These are phyloP conservation scores for Epichloe brachyelytri DNA, from an alignment of 2,329 filamentous ascomycete species.

Conservation along the genomic window DNA sequence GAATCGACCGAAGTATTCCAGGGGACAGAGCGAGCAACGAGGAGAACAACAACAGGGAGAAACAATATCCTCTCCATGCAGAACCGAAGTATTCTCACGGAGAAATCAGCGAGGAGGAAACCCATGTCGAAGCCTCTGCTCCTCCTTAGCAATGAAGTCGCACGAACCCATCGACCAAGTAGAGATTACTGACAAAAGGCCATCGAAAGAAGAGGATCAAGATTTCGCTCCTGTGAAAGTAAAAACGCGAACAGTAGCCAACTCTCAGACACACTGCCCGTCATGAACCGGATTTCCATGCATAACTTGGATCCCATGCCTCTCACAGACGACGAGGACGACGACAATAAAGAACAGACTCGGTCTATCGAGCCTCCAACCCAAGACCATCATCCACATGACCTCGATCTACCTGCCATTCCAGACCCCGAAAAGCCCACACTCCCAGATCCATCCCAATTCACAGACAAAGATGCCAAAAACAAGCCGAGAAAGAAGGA, in stretches of 20 bases:
- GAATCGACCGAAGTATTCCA: background rate
- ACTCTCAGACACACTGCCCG: background rate
- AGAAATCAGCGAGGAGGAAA: background rate
- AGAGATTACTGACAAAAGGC: background rate
- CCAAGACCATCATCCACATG: background rate
- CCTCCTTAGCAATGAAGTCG: background rate
- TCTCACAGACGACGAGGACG: slow-evolving; percentile 9
- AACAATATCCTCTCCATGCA: no score
- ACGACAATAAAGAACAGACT: background rate
- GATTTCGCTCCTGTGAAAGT: background rate
- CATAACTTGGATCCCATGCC: slow-evolving; percentile 27
- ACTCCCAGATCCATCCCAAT: slow-evolving; percentile 41
- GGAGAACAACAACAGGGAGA: background rate
- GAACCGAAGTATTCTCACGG: background rate
- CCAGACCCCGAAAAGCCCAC: slow-evolving; percentile 30
- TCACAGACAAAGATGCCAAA: slow-evolving; percentile 53
- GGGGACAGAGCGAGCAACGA: background rate
- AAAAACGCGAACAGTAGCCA: background rate
- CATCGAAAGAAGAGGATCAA: background rate
- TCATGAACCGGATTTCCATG: slow-evolving; percentile 15
- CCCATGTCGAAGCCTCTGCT: background rate
- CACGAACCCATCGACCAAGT: background rate
- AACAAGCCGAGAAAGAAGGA: slow-evolving; percentile 56
- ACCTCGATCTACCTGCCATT: slow-evolving; percentile 26
- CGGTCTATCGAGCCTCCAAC: background rate